phyloP scores from a whole-genome alignment of 345 rosid genomes.

The Brassica rapa region DNA sequence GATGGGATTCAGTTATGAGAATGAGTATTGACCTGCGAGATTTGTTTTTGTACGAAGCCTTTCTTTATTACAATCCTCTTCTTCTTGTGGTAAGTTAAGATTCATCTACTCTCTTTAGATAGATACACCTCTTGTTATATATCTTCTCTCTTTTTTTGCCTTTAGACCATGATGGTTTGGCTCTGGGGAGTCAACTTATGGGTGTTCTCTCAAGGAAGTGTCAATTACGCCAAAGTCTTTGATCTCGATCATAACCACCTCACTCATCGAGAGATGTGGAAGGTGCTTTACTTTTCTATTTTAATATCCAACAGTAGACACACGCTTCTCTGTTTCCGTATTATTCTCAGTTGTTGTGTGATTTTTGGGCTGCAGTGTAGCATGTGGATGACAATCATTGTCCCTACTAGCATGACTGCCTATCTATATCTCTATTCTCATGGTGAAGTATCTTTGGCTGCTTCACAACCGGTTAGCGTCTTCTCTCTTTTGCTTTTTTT shows the following conservation, averaged over 20 bases:
- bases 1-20: conserved; percentile 98
- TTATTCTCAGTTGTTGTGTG: conserved; percentile 21
- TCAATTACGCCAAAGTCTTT: conserved; percentile 82
- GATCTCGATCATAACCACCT: conserved; percentile 93
- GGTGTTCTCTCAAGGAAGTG: conserved; percentile 81
- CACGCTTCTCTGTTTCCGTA: not conserved
- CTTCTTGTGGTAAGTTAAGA: conserved; percentile 76
- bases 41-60: conserved; percentile 82
- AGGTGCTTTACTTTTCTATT: conserved; percentile 49
- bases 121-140: not conserved
- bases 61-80: conserved; percentile 94
- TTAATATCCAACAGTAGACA: not conserved
- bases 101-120: not conserved
- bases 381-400: conserved; percentile 91
- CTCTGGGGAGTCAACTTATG: conserved; percentile 94
- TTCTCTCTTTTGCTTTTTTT: conserved; percentile 7
- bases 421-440: conserved; percentile 93
- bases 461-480: conserved; percentile 95
- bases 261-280: conserved; percentile 90
- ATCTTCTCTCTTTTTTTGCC: not conserved
- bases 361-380: conserved; percentile 69
- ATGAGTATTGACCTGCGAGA: conserved; percentile 84
- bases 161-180: conserved; percentile 93
- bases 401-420: conserved; percentile 96
- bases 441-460: conserved; percentile 96